These are phyloP conservation scores for Dactylellina leptospora DNA, from an alignment of 2,329 filamentous ascomycete genomes.

Conservation along the genomic window DNA sequence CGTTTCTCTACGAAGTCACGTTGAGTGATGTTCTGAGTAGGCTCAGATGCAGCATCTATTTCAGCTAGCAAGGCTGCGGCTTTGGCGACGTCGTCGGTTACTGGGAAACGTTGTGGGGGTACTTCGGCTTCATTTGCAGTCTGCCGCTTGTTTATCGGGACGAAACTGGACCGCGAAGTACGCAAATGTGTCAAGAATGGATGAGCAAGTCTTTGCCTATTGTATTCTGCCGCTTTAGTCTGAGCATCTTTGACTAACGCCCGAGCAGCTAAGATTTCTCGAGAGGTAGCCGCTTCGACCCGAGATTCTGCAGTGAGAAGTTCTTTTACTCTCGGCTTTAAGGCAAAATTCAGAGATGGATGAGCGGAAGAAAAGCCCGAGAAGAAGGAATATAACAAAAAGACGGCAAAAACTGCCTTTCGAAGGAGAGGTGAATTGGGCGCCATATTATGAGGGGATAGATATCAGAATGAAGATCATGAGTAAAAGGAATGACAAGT, in stretches of 20 bases:
- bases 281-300: background rate
- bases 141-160: background rate
- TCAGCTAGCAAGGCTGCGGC: slow-evolving; percentile 8
- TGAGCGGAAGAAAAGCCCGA: background rate
- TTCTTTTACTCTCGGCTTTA: background rate
- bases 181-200: background rate
- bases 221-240: slow-evolving; percentile 4
- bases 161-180: background rate
- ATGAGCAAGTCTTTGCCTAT: slow-evolving; percentile 3
- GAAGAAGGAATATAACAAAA: background rate
- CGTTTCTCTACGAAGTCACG: background rate
- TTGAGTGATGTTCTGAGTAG: background rate
- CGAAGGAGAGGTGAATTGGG: background rate
- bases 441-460: background rate
- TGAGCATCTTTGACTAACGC: slow-evolving; percentile 14
- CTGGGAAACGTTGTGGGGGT: slow-evolving; percentile 1
- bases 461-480: background rate
- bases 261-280: slow-evolving; percentile 6
- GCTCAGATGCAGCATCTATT: background rate
- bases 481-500: background rate
- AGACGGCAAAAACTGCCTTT: background rate
- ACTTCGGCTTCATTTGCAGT: background rate
- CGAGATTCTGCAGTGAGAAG: slow-evolving; percentile 12
- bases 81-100: slow-evolving; percentile 1
- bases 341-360: background rate